These are phyloP conservation scores for Erysimum cheiri DNA, from an alignment of 441 rosid genomes.

Conservation along the genomic window DNA sequence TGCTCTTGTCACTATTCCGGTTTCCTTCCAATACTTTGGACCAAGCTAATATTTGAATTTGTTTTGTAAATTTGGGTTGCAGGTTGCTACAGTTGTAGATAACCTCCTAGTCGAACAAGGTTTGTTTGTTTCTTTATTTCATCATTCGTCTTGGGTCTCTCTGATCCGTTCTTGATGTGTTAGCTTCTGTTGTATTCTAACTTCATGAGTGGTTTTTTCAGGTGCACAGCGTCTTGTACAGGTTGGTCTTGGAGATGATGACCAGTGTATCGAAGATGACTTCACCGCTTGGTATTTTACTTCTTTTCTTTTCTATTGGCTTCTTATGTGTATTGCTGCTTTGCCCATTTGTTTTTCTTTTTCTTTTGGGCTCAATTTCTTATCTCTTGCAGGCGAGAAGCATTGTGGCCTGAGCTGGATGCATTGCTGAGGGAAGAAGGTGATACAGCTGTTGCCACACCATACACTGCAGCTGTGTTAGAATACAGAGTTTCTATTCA, in stretches of 20 bases:
- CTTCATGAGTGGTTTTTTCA: constrained; percentile 45
- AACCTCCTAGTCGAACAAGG: constrained; percentile 76
- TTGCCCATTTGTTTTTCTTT: not conserved
- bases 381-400: constrained; percentile 69
- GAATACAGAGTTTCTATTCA: constrained; percentile 85
- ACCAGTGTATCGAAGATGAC: constrained; percentile 98
- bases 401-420: constrained; percentile 96
- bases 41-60: not conserved
- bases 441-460: constrained; percentile 74
- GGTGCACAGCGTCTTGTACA: constrained; percentile 85
- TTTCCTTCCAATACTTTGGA: constrained; percentile 1
- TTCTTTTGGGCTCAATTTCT: not conserved
- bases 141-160: constrained; percentile 7
- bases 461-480: constrained; percentile 90
- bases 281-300: constrained; percentile 81
- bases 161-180: not conserved
- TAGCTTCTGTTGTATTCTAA: constrained; percentile 17
- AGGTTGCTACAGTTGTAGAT: constrained; percentile 91
- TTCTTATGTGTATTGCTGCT: constrained; percentile 18
- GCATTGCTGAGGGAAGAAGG: constrained; percentile 80
- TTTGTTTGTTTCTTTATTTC: constrained; percentile 46
- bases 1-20: constrained; percentile 6
- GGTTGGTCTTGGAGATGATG: constrained; percentile 98
- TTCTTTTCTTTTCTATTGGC: constrained; percentile 7
- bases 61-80: constrained; percentile 33